phyloP scores from a whole-genome alignment of 2,329 filamentous ascomycete genomes.

The Ophiocordyceps australis region DNA sequence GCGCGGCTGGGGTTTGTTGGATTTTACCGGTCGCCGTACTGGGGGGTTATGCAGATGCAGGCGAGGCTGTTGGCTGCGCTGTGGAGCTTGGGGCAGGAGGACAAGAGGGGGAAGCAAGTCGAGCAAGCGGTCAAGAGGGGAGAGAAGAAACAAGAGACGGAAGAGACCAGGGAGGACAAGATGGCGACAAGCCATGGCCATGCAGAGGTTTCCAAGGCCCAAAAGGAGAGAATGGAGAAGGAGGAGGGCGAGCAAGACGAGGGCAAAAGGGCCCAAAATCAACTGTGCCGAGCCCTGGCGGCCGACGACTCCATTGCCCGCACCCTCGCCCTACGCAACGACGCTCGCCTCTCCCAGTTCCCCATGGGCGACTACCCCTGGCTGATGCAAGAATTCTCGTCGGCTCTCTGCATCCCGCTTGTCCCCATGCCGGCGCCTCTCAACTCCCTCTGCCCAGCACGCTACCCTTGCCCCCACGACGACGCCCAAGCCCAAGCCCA shows the following conservation, averaged over 20 bases:
- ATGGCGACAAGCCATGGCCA: no score
- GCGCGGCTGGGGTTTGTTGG: slow-evolving; percentile 61
- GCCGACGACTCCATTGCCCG: slow-evolving; percentile 24
- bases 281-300: slow-evolving; percentile 21
- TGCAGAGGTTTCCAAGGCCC: no score
- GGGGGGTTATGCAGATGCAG: slow-evolving; percentile 81
- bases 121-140: no score
- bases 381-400: slow-evolving; percentile 52
- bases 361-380: slow-evolving; percentile 72
- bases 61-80: slow-evolving; percentile 45
- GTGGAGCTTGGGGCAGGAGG: no score
- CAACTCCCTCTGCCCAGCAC: slow-evolving; percentile 36
- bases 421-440: no score
- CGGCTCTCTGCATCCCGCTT: slow-evolving; percentile 40
- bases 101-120: no score
- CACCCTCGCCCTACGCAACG: slow-evolving; percentile 30
- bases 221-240: no score
- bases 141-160: no score
- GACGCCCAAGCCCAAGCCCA: slow-evolving; percentile 17
- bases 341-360: slow-evolving; percentile 45
- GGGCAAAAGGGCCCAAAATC: no score
- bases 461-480: slow-evolving; percentile 24
- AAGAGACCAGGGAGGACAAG: no score
- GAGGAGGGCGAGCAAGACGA: slow-evolving; percentile 6
- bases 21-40: slow-evolving; percentile 71